Percentiles rank a stretch among this genome's conserved stretches.
These are phyloP conservation scores for Collybia sordida DNA, from an alignment of 768 basidiomycete species.

Conservation along the genomic window DNA sequence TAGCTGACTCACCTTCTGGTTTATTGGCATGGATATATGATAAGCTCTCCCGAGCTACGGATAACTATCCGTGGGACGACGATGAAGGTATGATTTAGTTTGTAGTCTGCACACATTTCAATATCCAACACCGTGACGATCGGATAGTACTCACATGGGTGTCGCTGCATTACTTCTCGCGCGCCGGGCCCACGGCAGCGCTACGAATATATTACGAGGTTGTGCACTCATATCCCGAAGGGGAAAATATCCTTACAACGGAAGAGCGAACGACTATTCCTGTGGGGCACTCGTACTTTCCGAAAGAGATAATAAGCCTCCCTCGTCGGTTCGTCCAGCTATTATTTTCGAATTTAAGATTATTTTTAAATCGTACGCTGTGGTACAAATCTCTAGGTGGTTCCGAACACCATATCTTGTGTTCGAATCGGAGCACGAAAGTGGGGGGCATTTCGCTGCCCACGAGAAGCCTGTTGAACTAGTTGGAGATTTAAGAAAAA, in stretches of 20 bases:
- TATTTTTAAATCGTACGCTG: background rate
- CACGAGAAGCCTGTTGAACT: slow-evolving; percentile 48
- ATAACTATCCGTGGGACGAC: slow-evolving; percentile 55
- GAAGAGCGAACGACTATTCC: slow-evolving; percentile 31
- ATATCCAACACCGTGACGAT: slow-evolving; percentile 3
- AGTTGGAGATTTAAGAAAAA: slow-evolving; percentile 49
- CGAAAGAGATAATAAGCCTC: slow-evolving; percentile 37
- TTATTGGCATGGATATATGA: slow-evolving; percentile 55
- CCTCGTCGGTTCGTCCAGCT: slow-evolving; percentile 28
- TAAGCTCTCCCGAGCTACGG: slow-evolving; percentile 49
- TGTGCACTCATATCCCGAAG: slow-evolving; percentile 11
- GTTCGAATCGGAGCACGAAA: slow-evolving; percentile 45
- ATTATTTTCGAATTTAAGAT: background rate
- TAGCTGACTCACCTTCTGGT: slow-evolving; percentile 59
- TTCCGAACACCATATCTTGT: slow-evolving; percentile 33
- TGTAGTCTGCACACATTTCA: background rate
- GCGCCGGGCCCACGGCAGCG: slow-evolving; percentile 56
- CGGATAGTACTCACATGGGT: slow-evolving; percentile 58
- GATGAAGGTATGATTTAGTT: slow-evolving; percentile 42
- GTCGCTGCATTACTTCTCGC: slow-evolving; percentile 61
- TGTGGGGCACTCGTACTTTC: slow-evolving; percentile 51
- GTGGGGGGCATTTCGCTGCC: slow-evolving; percentile 62
- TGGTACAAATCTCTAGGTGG: slow-evolving; percentile 36
- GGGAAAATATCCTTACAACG: slow-evolving; percentile 3
- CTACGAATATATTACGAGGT: slow-evolving; percentile 59